phyloP scores from a whole-genome alignment of 208 protist species.

The Leishmania braziliensis region DNA sequence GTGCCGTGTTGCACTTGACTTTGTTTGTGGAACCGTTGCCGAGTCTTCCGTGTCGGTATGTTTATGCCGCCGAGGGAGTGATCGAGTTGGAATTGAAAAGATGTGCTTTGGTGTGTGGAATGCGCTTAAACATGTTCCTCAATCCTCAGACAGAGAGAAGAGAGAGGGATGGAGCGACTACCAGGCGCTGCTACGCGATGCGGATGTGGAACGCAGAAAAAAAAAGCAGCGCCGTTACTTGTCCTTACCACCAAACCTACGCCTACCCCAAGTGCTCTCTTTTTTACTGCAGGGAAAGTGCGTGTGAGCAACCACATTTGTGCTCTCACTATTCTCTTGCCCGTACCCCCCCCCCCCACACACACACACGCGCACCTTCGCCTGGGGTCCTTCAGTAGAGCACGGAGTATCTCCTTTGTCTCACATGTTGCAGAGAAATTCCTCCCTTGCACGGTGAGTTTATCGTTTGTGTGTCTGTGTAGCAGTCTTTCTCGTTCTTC shows the following conservation, averaged over 20 bases:
- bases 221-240: not conserved
- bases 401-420: not conserved
- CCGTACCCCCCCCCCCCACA: not conserved
- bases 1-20: no score
- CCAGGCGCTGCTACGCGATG: not conserved
- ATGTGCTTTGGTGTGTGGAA: not conserved
- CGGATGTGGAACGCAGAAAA: not conserved
- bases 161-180: not conserved
- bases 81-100: not conserved
- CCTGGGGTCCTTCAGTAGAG: not conserved
- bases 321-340: not conserved
- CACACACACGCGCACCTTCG: no score
- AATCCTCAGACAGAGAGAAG: not conserved
- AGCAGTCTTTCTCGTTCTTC: not conserved
- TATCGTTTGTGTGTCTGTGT: not conserved
- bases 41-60: not conserved
- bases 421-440: not conserved
- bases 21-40: not conserved
- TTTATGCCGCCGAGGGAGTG: not conserved
- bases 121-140: not conserved
- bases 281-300: not conserved
- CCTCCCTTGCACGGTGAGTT: not conserved
- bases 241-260: not conserved
- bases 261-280: not conserved
- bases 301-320: not conserved